These are phyloP conservation scores for Magnusiomyces sp. DNA, from an alignment of 1,139 yeast species.

Conservation along the genomic window DNA sequence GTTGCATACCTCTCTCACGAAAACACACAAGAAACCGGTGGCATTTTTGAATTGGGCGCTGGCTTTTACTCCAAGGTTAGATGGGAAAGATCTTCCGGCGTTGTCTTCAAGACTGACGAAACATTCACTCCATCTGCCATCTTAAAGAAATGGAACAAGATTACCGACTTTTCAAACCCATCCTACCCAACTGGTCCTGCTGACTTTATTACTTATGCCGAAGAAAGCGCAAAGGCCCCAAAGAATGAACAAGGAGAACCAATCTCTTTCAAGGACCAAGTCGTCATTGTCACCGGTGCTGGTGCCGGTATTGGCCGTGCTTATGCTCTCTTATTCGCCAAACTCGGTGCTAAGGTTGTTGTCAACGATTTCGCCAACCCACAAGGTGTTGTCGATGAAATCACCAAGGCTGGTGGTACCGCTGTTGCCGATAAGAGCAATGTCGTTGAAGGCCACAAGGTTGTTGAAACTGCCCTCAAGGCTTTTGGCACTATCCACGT, in stretches of 20 bases:
- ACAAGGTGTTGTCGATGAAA: conserved; percentile 64
- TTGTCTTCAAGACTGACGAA: conserved; percentile 68
- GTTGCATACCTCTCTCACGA: conserved; percentile 76
- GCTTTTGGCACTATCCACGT: conserved; percentile 80
- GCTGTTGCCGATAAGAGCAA: conserved; percentile 89
- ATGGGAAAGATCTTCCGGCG: conserved; percentile 93
- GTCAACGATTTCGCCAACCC: conserved; percentile 82
- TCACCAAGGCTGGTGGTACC: conserved; percentile 63
- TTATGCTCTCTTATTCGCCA: conserved; percentile 78
- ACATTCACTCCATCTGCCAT: conserved; percentile 81
- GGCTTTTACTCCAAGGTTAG: conserved; percentile 87
- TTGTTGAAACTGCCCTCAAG: conserved; percentile 69
- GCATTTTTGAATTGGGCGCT: conserved; percentile 88
- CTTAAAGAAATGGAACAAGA: conserved; percentile 55
- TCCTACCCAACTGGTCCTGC: conserved; percentile 52
- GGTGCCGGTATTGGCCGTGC: conserved; percentile 93
- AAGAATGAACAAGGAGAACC: conserved; percentile 46
- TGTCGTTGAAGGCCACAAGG: conserved; percentile 65
- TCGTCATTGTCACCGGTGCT: conserved; percentile 90
- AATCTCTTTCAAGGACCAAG: conserved; percentile 67
- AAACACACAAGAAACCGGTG: conserved; percentile 49
- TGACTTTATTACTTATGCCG: conserved; percentile 33
- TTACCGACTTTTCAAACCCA: conserved; percentile 55
- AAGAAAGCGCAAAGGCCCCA: conserved; percentile 31
- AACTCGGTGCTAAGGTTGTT: conserved; percentile 90